phyloP scores from a whole-genome alignment of 148 eudicot species.

The Silene conica region DNA sequence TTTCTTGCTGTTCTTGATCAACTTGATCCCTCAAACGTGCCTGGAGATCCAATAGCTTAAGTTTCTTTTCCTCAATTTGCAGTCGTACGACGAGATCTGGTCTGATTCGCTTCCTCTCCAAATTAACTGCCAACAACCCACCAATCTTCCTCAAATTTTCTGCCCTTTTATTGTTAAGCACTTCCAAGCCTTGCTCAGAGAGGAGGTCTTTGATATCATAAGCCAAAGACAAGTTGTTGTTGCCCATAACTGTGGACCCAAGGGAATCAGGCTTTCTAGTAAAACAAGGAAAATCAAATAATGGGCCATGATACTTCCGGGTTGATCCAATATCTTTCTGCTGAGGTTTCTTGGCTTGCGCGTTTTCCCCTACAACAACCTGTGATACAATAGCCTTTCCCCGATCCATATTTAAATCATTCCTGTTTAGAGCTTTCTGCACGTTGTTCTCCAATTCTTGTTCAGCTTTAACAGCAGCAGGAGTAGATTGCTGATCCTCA shows the following conservation, averaged over 20 bases:
- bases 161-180: slow-evolving; percentile 60
- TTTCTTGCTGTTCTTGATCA: slow-evolving; percentile 94
- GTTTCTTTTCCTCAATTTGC: slow-evolving; percentile 93
- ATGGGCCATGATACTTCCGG: slow-evolving; percentile 94
- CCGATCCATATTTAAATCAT: slow-evolving; percentile 44
- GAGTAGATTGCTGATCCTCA: slow-evolving; percentile 45
- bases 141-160: slow-evolving; percentile 73
- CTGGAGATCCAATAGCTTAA: slow-evolving; percentile 71
- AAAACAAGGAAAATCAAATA: slow-evolving; percentile 95
- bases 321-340: slow-evolving; percentile 57
- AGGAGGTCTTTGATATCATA: slow-evolving; percentile 88
- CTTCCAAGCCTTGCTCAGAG: slow-evolving; percentile 63
- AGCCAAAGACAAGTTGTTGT: slow-evolving; percentile 67
- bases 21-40: slow-evolving; percentile 79
- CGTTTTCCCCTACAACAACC: slow-evolving; percentile 43
- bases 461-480: slow-evolving; percentile 48
- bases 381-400: slow-evolving; percentile 65
- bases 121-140: slow-evolving; percentile 62
- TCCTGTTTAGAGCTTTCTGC: slow-evolving; percentile 42
- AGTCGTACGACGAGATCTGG: slow-evolving; percentile 82
- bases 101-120: slow-evolving; percentile 88
- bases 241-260: slow-evolving; percentile 56
- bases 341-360: slow-evolving; percentile 62
- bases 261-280: slow-evolving; percentile 80
- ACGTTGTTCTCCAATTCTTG: slow-evolving; percentile 49